Percentiles rank a stretch among this genome's conserved stretches.
Evolutionary conservation across 495 filamentous ascomycete genomes (phyloP).

Genomic region (Lasiosphaeriaceae sp.): DNA sequence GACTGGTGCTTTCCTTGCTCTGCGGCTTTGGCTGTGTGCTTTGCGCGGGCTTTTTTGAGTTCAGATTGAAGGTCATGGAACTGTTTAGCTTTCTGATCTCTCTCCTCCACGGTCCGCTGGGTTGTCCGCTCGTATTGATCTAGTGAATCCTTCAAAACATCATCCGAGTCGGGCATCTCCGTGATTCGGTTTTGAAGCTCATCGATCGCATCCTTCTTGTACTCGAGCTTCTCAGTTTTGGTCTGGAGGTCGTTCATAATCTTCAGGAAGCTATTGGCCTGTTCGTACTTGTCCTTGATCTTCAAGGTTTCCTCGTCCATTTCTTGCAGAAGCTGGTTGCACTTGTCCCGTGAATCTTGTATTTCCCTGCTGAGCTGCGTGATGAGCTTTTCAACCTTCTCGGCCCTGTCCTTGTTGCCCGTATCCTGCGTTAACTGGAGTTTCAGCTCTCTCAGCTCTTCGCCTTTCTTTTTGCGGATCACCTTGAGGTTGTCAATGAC

Average conservation of each 20-base stretch:
- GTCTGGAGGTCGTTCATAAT: constrained; percentile 65
- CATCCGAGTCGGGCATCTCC: constrained; percentile 73
- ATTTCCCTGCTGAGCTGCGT: constrained; percentile 67
- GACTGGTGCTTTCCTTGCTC: constrained; percentile 83
- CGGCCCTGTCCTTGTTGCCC: constrained; percentile 81
- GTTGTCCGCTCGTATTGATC: constrained; percentile 77
- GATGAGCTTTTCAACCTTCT: constrained; percentile 61
- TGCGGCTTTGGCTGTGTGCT: constrained; percentile 66
- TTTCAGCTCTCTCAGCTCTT: constrained; percentile 65
- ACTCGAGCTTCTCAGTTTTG: constrained; percentile 52
- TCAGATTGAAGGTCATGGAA: constrained; percentile 62
- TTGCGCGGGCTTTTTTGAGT: constrained; percentile 54
- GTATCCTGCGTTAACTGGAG: constrained; percentile 72
- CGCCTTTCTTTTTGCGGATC: constrained; percentile 76
- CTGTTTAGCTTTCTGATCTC: constrained; percentile 54
- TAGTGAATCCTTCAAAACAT: constrained; percentile 70
- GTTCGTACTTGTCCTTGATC: constrained; percentile 40
- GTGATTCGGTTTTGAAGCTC: constrained; percentile 67
- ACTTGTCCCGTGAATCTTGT: constrained; percentile 58
- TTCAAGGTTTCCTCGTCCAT: constrained; percentile 37
- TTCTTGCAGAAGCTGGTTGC: constrained; percentile 48
- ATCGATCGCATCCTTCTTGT: constrained; percentile 55
- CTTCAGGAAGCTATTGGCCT: constrained; percentile 43
- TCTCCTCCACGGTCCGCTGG: constrained; percentile 57
- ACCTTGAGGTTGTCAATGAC: constrained; percentile 90